These are phyloP conservation scores for Schrenkiella parvula DNA, from an alignment of 345 rosid species.

Conservation along the genomic window DNA sequence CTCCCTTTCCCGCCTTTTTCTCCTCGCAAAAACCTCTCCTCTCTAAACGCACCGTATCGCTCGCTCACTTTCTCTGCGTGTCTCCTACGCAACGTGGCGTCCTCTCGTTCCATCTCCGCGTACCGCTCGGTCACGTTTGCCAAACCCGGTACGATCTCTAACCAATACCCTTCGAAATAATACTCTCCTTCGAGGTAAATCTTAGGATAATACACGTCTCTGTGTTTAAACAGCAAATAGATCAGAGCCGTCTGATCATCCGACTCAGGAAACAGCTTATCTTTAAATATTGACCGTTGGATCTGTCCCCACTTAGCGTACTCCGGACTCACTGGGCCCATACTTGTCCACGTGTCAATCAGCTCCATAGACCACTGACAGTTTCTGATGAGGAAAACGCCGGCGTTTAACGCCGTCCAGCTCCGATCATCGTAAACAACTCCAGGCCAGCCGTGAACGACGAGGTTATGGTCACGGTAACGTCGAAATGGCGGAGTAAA, in stretches of 20 bases:
- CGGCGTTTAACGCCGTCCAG: slow-evolving; percentile 86
- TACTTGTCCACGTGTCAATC: slow-evolving; percentile 55
- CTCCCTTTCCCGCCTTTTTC: slow-evolving; percentile 54
- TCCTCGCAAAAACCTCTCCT: slow-evolving; percentile 45
- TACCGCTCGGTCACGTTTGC: slow-evolving; percentile 55
- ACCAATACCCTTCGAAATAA: slow-evolving; percentile 80
- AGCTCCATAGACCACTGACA: slow-evolving; percentile 95
- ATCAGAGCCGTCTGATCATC: slow-evolving; percentile 87
- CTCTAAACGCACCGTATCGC: slow-evolving; percentile 60
- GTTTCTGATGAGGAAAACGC: slow-evolving; percentile 70
- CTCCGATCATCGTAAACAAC: slow-evolving; percentile 47
- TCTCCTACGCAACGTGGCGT: slow-evolving; percentile 48
- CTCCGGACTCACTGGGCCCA: slow-evolving; percentile 60
- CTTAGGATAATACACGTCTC: slow-evolving; percentile 47
- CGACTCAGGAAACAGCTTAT: slow-evolving; percentile 78
- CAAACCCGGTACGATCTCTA: slow-evolving; percentile 46
- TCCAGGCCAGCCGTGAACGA: slow-evolving; percentile 87
- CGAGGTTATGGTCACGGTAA: slow-evolving; percentile 63
- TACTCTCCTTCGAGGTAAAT: slow-evolving; percentile 72
- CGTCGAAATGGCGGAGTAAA: slow-evolving; percentile 61
- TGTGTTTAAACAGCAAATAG: slow-evolving; percentile 53
- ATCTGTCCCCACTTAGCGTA: slow-evolving; percentile 58
- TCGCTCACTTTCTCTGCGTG: slow-evolving; percentile 90
- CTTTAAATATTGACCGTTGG: slow-evolving; percentile 66
- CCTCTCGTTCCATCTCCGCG: slow-evolving; percentile 46